phyloP scores from a whole-genome alignment of 768 basidiomycete species.

The Pulveroboletus sp. region DNA sequence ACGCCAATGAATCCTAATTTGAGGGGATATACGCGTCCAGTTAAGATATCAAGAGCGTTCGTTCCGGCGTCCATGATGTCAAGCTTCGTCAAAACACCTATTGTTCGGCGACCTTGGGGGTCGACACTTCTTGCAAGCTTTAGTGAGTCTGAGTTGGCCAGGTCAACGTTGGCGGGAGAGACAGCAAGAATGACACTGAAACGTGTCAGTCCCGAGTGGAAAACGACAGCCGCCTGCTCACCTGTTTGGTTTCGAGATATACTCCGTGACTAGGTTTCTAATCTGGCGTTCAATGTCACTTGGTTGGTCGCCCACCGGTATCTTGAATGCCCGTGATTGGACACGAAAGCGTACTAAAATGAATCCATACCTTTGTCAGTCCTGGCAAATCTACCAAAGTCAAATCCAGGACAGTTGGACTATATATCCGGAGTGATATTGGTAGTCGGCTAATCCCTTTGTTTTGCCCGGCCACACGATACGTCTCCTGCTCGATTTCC shows the following conservation, averaged over 20 bases:
- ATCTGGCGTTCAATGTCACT: slow-evolving; percentile 98
- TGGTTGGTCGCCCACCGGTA: slow-evolving; percentile 95
- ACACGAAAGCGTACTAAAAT: background rate
- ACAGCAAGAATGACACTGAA: slow-evolving; percentile 87
- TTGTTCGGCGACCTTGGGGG: slow-evolving; percentile 92
- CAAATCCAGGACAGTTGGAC: slow-evolving; percentile 90
- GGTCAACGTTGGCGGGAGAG: slow-evolving; percentile 95
- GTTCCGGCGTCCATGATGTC: slow-evolving; percentile 99
- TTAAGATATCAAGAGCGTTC: slow-evolving; percentile 93
- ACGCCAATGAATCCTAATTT: slow-evolving; percentile 98
- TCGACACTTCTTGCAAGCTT: slow-evolving; percentile 96
- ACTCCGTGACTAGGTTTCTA: slow-evolving; percentile 88
- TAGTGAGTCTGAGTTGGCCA: slow-evolving; percentile 96
- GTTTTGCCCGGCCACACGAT: slow-evolving; percentile 95
- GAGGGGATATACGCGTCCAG: slow-evolving; percentile 94
- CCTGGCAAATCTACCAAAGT: slow-evolving; percentile 97
- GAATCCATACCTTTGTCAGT: slow-evolving; percentile 77
- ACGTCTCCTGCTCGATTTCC: slow-evolving; percentile 98
- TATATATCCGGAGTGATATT: slow-evolving; percentile 93
- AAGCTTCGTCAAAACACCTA: slow-evolving; percentile 94
- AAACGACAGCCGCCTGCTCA: slow-evolving; percentile 31
- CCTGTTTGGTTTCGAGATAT: slow-evolving; percentile 96
- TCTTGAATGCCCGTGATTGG: slow-evolving; percentile 41
- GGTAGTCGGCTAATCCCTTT: slow-evolving; percentile 97
- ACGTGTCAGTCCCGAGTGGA: slow-evolving; percentile 4